Base-by-base conservation (phyloP, 1,284 basidiomycete genomes). In the Trichosporon asahii region DNA sequence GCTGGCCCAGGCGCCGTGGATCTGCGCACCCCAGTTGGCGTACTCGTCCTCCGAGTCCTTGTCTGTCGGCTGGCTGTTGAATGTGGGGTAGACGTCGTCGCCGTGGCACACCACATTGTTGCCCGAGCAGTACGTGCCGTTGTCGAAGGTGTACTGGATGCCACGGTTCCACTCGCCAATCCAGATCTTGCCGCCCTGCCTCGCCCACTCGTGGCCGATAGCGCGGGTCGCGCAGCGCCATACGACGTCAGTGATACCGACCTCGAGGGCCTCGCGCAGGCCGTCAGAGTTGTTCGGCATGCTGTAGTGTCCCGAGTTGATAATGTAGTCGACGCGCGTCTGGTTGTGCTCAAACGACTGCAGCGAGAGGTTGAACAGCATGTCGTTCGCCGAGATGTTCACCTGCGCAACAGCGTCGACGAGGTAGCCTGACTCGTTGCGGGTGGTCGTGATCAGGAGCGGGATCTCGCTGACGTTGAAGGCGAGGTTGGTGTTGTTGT, bases 81-180 rank as follows among this genome's bases (percentile, higher is more conserved):
- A 82, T 0, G 79, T 79, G 2, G 79, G 78, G 66, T 74, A 78
- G n/a, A 82, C 75, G 68, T 82, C 82, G 68, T 82, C 79, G 67
- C 79, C 77, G 67, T 83, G 82, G 70, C 82, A 82, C 15, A 81
- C 79, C 31, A 70, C 74, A 2, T 78, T 77, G 14, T 35, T n/a
- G 8, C 5, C 49, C 64, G 77, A 78, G 69, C 79, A 81, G n/a
- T 71, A 72, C 1, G 73, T 74, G 8, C 35, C 55, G 15, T 55
- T 11, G 71, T 92, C 92, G 65, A 85, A 86, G 1, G 89, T 88
- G 80, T 93, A 92, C 11, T 88, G 87, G 31, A 88, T 87, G 12
- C 92, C 92, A 64, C 89, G 80, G 53, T 84, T 84, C 82, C 88
- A 93, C 75, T 90, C 80, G 21, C 89, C 91, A 12, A 92, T 88